phyloP scores from a whole-genome alignment of 257 asterid genomes.

The Capsicum pubescens region DNA sequence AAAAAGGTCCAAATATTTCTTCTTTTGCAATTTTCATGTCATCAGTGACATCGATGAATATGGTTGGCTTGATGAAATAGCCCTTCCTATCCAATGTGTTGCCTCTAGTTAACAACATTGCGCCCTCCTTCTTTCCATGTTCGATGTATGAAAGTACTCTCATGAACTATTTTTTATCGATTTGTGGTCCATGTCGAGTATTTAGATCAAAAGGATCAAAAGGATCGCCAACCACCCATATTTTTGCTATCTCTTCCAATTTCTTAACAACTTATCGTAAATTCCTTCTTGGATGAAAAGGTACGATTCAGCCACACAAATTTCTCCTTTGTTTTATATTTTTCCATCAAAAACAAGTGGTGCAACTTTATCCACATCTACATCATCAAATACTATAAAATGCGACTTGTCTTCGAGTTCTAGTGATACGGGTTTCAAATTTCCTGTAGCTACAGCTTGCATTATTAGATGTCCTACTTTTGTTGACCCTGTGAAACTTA shows the following conservation, averaged over 20 bases:
- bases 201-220: conserved; percentile 31
- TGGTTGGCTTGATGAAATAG: neutral
- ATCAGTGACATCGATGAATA: conserved; percentile 44
- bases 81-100: conserved; percentile 42
- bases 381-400: no score
- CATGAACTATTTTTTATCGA: conserved; percentile 43
- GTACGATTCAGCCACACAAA: conserved; percentile 53
- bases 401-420: no score
- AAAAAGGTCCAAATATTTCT: conserved; percentile 56
- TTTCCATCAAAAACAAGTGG: conserved; percentile 39
- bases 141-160: conserved; percentile 45
- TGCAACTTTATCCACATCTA: neutral
- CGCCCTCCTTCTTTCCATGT: conserved; percentile 50
- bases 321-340: conserved; percentile 48
- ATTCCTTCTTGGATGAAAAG: conserved; percentile 49
- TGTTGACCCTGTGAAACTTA: no score
- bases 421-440: no score
- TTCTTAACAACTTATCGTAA: conserved; percentile 43
- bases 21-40: conserved; percentile 49
- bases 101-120: conserved; percentile 44
- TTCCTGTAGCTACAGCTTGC: no score
- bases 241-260: conserved; percentile 38
- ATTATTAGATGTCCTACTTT: no score
- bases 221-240: conserved; percentile 52
- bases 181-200: conserved; percentile 50